phyloP scores from a whole-genome alignment of 2,329 filamentous ascomycete species.

The Parastagonospora avenae region DNA sequence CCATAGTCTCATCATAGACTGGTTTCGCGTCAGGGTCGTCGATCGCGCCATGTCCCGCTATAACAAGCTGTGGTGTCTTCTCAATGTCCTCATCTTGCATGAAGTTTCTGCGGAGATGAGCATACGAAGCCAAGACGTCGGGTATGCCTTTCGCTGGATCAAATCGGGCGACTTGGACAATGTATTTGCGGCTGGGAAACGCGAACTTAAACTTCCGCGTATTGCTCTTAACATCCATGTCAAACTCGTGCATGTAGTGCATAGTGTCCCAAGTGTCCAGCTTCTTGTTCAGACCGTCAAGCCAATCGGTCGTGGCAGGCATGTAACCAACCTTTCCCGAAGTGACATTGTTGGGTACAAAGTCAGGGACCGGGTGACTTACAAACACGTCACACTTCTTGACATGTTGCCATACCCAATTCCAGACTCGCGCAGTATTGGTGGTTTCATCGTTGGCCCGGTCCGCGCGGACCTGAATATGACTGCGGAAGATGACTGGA shows the following conservation, averaged over 20 bases:
- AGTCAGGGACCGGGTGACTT: conserved; percentile 77
- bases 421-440: conserved; percentile 75
- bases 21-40: conserved; percentile 78
- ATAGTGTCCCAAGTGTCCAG: conserved; percentile 72
- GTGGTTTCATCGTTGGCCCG: conserved; percentile 66
- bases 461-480: conserved; percentile 82
- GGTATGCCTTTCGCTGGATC: conserved; percentile 84
- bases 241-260: conserved; percentile 78
- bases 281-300: conserved; percentile 80
- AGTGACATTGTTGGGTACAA: conserved; percentile 73
- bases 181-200: conserved; percentile 69
- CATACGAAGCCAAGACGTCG: conserved; percentile 76
- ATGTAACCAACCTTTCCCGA: conserved; percentile 72
- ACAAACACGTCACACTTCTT: conserved; percentile 77
- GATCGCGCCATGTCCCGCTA: conserved; percentile 79
- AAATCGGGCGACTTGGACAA: conserved; percentile 80
- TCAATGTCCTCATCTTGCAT: conserved; percentile 56
- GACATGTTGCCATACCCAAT: conserved; percentile 74
- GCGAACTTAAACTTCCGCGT: conserved; percentile 56
- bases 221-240: conserved; percentile 63
- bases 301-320: conserved; percentile 82
- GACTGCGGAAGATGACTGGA: conserved; percentile 79
- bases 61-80: conserved; percentile 71
- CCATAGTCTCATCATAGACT: conserved; percentile 74
- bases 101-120: conserved; percentile 69